Base-by-base conservation (phyloP, 768 basidiomycete genomes). In the Pisolithus orientalis region DNA sequence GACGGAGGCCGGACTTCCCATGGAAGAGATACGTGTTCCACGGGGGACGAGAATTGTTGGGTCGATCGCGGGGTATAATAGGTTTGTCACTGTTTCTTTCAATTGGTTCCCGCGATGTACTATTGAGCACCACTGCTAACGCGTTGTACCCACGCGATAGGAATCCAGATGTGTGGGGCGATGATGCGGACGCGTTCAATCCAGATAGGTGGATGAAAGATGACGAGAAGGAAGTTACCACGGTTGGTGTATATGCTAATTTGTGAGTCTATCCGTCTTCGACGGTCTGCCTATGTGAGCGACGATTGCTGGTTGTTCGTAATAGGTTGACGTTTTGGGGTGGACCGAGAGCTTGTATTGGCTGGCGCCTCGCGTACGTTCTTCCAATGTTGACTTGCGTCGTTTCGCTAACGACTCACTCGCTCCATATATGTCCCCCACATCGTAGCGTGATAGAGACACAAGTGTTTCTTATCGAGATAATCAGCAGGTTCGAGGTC, bases 401-500 rank as follows among this genome's bases (percentile, higher is more conserved):
- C 5, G 11, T 34, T 34, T 40, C 16, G 17, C 4, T 5, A 29
- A 38, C 14, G 49, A 8, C 28, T 25, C 7, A 25, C 38, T 13
- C 21, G 5, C 17, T 13, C 3, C 32, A 10, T 17, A 46, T 46
- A 7, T 10, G 27, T 4, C 21, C 17, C 31, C 34, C 8, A 14
- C 17, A 16, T 9, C 10, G 21, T 51, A 66, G 66, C 7, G 60
- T 79, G 10, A 53, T 72, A 17, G 79, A 82, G 57, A 54, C 80
- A 9, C 80, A 82, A 51, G 70, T 75, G 2, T 79, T 82, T 63
- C 56, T 80, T 17, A 69, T 74, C 25, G 77, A 80, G 55, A 65
- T 82, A 17, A 56, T 82, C 44, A 63, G 70, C 29, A 67, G 75
- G 54, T 78, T 82, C 58, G 77, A 79, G 54, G 79, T 81, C 55